Percentiles rank a stretch among this genome's conserved stretches.
Conservation (phyloP, 2,329 filamentous ascomycete species). For the Grosmannia serpens region DNA sequence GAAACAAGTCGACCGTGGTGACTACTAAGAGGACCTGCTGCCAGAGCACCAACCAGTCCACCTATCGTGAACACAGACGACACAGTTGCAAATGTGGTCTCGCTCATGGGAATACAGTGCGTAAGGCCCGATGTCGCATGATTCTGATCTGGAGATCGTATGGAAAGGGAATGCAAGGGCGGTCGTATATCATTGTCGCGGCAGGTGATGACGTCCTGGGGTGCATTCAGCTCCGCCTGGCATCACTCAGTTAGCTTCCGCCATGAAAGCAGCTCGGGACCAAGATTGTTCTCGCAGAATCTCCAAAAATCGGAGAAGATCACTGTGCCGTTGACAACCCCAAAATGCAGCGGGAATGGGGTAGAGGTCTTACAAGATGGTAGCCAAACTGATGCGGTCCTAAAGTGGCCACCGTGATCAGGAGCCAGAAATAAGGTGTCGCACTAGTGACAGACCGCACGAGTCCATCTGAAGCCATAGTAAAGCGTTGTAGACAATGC, state of each 20-base stretch:
- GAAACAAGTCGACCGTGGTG: constrained; percentile 61
- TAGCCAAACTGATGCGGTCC: constrained; percentile 92
- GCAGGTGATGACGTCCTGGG: constrained; percentile 88
- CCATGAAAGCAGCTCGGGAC: not conserved
- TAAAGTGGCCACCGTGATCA: constrained; percentile 66
- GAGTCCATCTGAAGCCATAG: not conserved
- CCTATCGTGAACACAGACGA: constrained; percentile 88
- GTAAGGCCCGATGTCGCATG: constrained; percentile 33
- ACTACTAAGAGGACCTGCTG: constrained; percentile 68
- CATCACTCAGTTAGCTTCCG: constrained; percentile 3
- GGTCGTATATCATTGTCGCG: constrained; percentile 36
- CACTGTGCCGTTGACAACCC: not conserved
- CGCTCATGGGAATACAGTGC: constrained; percentile 81
- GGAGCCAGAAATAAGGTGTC: constrained; percentile 66
- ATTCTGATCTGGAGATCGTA: constrained; percentile 14
- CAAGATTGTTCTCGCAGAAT: not conserved
- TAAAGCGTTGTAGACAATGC: not conserved
- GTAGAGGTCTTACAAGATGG: constrained; percentile 56
- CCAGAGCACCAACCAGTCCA: constrained; percentile 72
- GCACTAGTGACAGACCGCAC: constrained; percentile 19
- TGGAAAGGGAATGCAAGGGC: constrained; percentile 10
- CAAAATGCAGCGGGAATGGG: not conserved
- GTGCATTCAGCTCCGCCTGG: constrained; percentile 88
- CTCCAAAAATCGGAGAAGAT: not conserved
- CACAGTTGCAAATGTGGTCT: constrained; percentile 71